Percentiles rank a stretch among this genome's conserved stretches.
phyloP scores from a whole-genome alignment of 345 rosid genomes.

The Stellera chamaejasme region DNA sequence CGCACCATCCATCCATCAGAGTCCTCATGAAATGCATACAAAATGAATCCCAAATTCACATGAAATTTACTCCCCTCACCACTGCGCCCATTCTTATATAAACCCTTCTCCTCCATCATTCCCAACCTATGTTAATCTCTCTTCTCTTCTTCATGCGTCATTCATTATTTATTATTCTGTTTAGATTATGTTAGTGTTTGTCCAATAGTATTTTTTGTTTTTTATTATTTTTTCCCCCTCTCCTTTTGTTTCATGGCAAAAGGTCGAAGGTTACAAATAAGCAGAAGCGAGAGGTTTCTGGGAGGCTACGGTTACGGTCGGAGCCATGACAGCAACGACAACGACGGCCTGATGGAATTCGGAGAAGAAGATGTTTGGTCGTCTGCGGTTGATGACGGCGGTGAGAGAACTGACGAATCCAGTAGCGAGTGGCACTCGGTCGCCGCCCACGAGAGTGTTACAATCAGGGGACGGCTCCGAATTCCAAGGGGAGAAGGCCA shows the following conservation, averaged over 20 bases:
- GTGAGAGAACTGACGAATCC: conserved; percentile 13
- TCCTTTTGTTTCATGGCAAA: conserved; percentile 35
- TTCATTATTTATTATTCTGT: neutral
- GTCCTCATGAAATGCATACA: conserved; percentile 25
- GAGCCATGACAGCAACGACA: conserved; percentile 18
- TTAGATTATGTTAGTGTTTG: neutral
- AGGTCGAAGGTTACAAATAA: conserved; percentile 62
- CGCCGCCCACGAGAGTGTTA: conserved; percentile 11
- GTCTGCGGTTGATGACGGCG: conserved; percentile 32
- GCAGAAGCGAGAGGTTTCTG: conserved; percentile 66
- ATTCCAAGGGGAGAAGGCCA: conserved; percentile 16
- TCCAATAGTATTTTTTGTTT: neutral
- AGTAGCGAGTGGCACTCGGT: conserved; percentile 36
- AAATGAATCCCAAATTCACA: conserved; percentile 53
- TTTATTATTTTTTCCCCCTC: neutral
- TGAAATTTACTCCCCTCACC: conserved; percentile 23
- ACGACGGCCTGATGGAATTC: conserved; percentile 39
- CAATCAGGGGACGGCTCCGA: conserved; percentile 10
- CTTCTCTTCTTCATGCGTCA: conserved; percentile 10
- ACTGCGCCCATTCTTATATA: conserved; percentile 21
- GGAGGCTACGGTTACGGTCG: conserved; percentile 29
- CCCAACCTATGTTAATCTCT: conserved; percentile 16
- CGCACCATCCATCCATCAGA: conserved; percentile 2
- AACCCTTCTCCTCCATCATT: conserved; percentile 7
- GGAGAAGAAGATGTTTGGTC: conserved; percentile 89